phyloP scores from a whole-genome alignment of 2,329 filamentous ascomycete species.

The Sphaerulina musiva region DNA sequence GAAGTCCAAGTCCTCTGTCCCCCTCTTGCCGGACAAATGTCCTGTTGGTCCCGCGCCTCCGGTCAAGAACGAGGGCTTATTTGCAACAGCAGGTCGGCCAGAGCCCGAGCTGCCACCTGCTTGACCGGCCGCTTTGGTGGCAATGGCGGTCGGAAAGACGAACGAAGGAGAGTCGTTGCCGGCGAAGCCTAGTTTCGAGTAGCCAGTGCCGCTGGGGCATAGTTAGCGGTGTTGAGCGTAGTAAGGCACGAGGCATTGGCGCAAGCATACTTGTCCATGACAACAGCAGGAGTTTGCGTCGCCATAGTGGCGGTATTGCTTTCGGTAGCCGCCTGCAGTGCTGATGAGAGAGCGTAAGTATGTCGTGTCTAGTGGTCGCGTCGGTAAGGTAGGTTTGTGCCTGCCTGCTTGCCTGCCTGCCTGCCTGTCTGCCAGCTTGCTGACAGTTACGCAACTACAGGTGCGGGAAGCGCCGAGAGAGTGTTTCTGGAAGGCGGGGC shows the following conservation, averaged over 20 bases:
- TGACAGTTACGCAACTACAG: conserved; percentile 11
- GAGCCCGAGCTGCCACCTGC: conserved; percentile 65
- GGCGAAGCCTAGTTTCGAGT: conserved; percentile 98
- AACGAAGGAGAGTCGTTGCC: conserved; percentile 99
- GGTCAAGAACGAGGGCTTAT: conserved; percentile 92
- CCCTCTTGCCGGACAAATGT: conserved; percentile 83
- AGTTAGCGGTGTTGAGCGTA: conserved; percentile 21
- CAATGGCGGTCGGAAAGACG: conserved; percentile 97
- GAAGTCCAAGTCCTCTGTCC: conserved; percentile 95
- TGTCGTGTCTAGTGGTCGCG: neutral
- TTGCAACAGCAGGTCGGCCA: conserved; percentile 80
- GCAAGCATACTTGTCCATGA: conserved; percentile 94
- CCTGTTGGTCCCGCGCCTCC: conserved; percentile 78
- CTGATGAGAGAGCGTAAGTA: neutral
- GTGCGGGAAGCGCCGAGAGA: neutral
- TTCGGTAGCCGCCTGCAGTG: neutral
- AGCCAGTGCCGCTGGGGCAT: conserved; percentile 81
- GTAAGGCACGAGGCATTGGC: conserved; percentile 2
- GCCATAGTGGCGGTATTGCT: conserved; percentile 59
- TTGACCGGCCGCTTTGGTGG: conserved; percentile 71
- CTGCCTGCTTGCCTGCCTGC: neutral
- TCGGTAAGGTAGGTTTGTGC: neutral
- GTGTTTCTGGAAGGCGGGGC: conserved; percentile 15
- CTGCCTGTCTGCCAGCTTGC: neutral
- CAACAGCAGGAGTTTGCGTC: conserved; percentile 98